Percentiles rank a stretch among this genome's conserved stretches.
Evolutionary conservation across 108 stramenopile genomes (phyloP).

Genomic region (Mediolabrus comicus): DNA sequence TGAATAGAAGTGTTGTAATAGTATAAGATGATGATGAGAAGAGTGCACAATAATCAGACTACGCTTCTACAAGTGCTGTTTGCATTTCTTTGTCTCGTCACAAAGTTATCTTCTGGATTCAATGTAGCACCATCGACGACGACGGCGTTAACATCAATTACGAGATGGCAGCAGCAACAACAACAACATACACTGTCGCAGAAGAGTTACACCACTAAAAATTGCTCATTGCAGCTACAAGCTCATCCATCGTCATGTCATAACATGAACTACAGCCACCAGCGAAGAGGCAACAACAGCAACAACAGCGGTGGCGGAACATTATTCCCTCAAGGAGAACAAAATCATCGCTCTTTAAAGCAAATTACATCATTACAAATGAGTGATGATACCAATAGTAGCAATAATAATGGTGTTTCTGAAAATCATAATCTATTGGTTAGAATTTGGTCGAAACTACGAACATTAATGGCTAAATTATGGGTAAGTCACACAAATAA

Average conservation of each 20-base stretch:
- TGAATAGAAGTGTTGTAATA: neutral
- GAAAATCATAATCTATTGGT: neutral
- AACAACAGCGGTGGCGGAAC: neutral
- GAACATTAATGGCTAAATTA: neutral
- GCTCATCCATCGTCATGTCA: neutral
- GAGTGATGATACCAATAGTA: neutral
- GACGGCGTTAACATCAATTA: neutral
- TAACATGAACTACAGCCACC: neutral
- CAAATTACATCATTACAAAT: neutral
- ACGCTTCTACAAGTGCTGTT: neutral
- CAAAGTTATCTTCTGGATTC: neutral
- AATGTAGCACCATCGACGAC: neutral
- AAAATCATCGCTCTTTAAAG: too few relatives aligned
- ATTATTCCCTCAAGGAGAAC: neutral
- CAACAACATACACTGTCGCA: too few relatives aligned
- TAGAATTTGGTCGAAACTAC: neutral
- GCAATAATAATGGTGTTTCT: neutral
- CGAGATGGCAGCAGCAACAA: too few relatives aligned
- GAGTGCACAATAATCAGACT: neutral
- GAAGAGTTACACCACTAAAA: neutral
- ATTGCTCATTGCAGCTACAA: neutral
- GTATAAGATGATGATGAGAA: neutral
- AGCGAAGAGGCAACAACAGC: neutral
- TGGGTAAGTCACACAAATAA: neutral
- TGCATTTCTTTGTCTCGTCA: neutral